These are phyloP conservation scores for Craterostigma plantagineum DNA, from an alignment of 257 asterid species.

Conservation along the genomic window DNA sequence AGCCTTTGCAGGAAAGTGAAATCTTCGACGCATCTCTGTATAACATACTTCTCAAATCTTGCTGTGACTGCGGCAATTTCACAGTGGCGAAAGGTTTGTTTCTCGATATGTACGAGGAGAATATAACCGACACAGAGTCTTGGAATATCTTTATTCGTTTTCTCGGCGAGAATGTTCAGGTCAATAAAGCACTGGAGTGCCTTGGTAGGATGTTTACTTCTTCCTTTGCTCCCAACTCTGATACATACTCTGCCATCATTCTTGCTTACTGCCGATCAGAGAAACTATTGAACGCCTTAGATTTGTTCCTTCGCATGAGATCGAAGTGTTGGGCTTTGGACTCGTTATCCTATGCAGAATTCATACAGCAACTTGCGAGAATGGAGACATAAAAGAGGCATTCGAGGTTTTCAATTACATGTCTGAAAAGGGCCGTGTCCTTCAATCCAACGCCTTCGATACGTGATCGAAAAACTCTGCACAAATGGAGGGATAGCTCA, in stretches of 20 bases:
- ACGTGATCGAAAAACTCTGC: constrained; percentile 31
- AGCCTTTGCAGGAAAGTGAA: constrained; percentile 28
- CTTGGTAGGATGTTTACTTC: constrained; percentile 45
- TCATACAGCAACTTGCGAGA: constrained; percentile 34
- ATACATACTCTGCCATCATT: constrained; percentile 51
- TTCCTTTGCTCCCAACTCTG: constrained; percentile 27
- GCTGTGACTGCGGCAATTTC: constrained; percentile 25
- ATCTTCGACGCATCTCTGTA: constrained; percentile 19
- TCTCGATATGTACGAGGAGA: constrained; percentile 26
- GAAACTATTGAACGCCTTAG: constrained; percentile 24
- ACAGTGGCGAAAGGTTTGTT: constrained; percentile 24
- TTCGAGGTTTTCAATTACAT: constrained; percentile 29
- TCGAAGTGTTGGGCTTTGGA: constrained; percentile 33
- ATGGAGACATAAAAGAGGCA: constrained; percentile 33
- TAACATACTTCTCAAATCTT: constrained; percentile 45
- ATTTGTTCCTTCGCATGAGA: constrained; percentile 24
- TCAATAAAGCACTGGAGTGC: constrained; percentile 38
- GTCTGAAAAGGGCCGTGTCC: constrained; percentile 28
- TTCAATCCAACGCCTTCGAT: constrained; percentile 24
- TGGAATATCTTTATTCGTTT: constrained; percentile 47
- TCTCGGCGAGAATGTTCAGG: constrained; percentile 26
- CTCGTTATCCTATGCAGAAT: constrained; percentile 33
- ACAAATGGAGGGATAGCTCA: constrained; percentile 16
- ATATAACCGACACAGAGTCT: constrained; percentile 25
- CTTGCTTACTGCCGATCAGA: constrained; percentile 42